Conservation (phyloP, 768 basidiomycete species). For the Cystofilobasidium capitatum region DNA sequence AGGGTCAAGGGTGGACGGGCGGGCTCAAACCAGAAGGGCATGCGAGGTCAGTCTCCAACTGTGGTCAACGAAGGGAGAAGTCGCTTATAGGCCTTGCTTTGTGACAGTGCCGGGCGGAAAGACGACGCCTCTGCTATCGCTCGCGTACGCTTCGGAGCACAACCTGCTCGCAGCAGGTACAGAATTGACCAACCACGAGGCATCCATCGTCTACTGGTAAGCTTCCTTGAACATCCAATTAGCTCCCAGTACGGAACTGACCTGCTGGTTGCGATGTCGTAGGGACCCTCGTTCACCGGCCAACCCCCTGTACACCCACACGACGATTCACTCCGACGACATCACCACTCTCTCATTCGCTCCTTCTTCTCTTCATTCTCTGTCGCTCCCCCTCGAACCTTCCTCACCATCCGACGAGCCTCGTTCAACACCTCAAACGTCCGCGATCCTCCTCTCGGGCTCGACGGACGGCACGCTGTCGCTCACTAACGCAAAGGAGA, state of each 20-base stretch:
- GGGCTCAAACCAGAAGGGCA: neutral
- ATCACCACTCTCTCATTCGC: conserved; percentile 65
- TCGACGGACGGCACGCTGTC: conserved; percentile 77
- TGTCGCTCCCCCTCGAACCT: conserved; percentile 27
- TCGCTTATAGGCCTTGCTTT: neutral
- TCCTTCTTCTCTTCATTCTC: conserved; percentile 32
- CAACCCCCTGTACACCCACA: conserved; percentile 61
- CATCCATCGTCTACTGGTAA: conserved; percentile 75
- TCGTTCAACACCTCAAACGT: conserved; percentile 12
- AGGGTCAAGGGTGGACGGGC: conserved; percentile 21
- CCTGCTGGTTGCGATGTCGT: neutral
- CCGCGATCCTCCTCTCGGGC: conserved; percentile 54
- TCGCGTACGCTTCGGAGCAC: conserved; percentile 60
- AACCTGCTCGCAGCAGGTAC: conserved; percentile 71
- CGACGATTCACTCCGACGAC: conserved; percentile 86
- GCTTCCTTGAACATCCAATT: conserved; percentile 23
- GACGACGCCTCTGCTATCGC: conserved; percentile 27
- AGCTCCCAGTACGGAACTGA: neutral
- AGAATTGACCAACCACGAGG: conserved; percentile 69
- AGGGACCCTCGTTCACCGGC: conserved; percentile 80
- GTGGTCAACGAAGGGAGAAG: too few relatives aligned
- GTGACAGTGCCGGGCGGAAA: conserved; percentile 24
- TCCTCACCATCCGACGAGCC: conserved; percentile 12
- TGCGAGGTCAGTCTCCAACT: conserved; percentile 16
- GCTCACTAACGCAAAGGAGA: conserved; percentile 45